A percentile compares a stretch with the other conserved stretches of the same genome.
These are phyloP conservation scores for Hyparrhenia diplandra DNA, from an alignment of 176 grass and related monocot species.

Conservation along the genomic window DNA sequence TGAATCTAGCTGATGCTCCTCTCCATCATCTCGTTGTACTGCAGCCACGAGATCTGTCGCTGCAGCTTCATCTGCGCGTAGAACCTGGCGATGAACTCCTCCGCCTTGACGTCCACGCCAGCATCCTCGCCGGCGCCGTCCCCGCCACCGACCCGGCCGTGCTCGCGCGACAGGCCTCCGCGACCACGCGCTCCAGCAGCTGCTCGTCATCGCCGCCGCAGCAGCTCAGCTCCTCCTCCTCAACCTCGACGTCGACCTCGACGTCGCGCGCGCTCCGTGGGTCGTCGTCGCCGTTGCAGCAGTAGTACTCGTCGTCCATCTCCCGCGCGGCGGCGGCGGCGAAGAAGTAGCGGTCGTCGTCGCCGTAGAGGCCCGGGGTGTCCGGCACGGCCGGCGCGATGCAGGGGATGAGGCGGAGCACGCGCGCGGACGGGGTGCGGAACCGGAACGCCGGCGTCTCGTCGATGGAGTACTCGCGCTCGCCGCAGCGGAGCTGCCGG, in stretches of 20 bases:
- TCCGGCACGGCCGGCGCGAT: slow-evolving; percentile 43
- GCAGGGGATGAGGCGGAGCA: slow-evolving; percentile 66
- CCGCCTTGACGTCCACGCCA: slow-evolving; percentile 73
- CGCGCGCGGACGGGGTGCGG: slow-evolving; percentile 48
- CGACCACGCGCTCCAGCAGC: slow-evolving; percentile 17
- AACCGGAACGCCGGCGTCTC: slow-evolving; percentile 78
- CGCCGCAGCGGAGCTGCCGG: slow-evolving; percentile 34
- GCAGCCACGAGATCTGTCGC: slow-evolving; percentile 55
- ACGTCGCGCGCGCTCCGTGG: neutral
- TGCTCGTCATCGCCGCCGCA: neutral
- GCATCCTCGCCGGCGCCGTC: slow-evolving; percentile 7
- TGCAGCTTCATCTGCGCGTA: slow-evolving; percentile 79
- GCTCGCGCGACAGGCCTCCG: slow-evolving; percentile 28
- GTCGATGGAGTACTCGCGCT: slow-evolving; percentile 87
- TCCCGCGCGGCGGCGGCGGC: neutral
- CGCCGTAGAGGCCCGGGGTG: slow-evolving; percentile 40
- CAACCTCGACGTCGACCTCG: no score
- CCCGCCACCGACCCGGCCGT: neutral
- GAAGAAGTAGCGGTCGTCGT: slow-evolving; percentile 47
- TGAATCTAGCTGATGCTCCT: slow-evolving; percentile 42
- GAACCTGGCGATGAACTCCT: slow-evolving; percentile 84
- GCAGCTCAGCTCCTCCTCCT: neutral
- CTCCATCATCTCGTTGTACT: slow-evolving; percentile 73
- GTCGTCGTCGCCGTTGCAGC: neutral
- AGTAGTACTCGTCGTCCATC: neutral